phyloP scores from a whole-genome alignment of 1,284 basidiomycete genomes.

The Coniferiporia weirii region DNA sequence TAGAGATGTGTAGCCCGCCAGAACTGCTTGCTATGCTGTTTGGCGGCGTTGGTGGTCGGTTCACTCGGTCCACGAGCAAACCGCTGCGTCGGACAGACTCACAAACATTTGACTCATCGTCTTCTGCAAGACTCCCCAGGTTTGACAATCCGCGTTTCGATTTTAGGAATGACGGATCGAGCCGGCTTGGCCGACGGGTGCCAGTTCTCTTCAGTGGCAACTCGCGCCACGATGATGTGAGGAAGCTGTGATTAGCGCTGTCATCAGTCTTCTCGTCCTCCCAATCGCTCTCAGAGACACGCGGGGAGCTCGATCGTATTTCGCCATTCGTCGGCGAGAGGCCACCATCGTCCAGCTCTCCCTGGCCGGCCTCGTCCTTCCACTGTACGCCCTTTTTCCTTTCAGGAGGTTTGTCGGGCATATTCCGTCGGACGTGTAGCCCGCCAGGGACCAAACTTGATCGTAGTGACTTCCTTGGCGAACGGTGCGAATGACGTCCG shows the following conservation, averaged over 20 bases:
- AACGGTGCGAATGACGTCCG: constrained; percentile 33
- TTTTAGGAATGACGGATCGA: constrained; percentile 68
- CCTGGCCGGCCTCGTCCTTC: constrained; percentile 85
- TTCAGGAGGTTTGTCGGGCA: constrained; percentile 53
- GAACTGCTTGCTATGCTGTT: constrained; percentile 26
- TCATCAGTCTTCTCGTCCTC: constrained; percentile 82
- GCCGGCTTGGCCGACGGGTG: constrained; percentile 49
- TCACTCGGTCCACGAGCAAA: constrained; percentile 58
- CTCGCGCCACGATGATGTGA: constrained; percentile 33
- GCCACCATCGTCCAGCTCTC: constrained; percentile 70
- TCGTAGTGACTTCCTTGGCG: constrained; percentile 67
- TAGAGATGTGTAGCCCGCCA: constrained; percentile 30
- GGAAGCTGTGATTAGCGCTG: constrained; percentile 50
- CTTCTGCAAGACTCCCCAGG: constrained; percentile 63
- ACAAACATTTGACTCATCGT: constrained; percentile 47
- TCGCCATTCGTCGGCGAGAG: constrained; percentile 18
- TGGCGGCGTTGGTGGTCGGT: constrained; percentile 39
- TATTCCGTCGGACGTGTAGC: constrained; percentile 42
- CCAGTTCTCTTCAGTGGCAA: constrained; percentile 21
- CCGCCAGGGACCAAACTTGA: constrained; percentile 45
- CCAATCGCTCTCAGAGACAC: constrained; percentile 79
- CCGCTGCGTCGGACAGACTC: constrained; percentile 32
- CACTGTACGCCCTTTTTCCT: constrained; percentile 83
- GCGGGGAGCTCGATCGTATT: constrained; percentile 36
- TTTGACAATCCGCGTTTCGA: constrained; percentile 41